phyloP scores from a whole-genome alignment of 306 rosid species.

The Ammopiptanthus mongolicus region DNA sequence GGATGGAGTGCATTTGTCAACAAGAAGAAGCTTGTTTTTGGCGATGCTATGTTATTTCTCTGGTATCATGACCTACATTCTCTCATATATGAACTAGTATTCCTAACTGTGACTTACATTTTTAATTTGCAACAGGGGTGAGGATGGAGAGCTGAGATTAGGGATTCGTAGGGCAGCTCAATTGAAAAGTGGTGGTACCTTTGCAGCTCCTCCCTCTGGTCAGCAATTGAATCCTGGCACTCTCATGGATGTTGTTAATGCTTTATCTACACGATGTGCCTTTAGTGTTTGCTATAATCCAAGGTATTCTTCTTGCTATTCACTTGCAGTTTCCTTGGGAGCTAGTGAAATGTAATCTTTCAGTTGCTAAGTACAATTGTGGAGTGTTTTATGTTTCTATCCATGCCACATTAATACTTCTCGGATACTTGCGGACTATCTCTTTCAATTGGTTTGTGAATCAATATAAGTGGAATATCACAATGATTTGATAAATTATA shows the following conservation, averaged over 20 bases:
- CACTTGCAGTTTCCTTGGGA: neutral
- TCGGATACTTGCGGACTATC: too few relatives aligned
- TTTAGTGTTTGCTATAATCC: slow-evolving; percentile 82
- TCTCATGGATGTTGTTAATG: slow-evolving; percentile 60
- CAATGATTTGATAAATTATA: neutral
- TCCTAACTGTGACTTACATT: neutral
- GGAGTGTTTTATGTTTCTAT: neutral
- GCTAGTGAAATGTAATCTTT: neutral
- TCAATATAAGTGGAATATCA: neutral
- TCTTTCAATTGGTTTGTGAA: too few relatives aligned
- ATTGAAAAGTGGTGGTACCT: slow-evolving; percentile 52
- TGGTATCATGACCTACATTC: slow-evolving; percentile 43
- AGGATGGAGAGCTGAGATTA: slow-evolving; percentile 82
- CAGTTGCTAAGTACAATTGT: neutral
- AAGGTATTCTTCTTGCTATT: slow-evolving; percentile 42
- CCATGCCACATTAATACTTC: neutral
- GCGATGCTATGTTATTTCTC: slow-evolving; percentile 95
- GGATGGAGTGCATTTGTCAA: slow-evolving; percentile 99
- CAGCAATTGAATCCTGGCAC: slow-evolving; percentile 52
- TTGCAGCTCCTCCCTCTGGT: slow-evolving; percentile 41
- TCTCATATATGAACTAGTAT: neutral
- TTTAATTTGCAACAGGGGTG: slow-evolving; percentile 52
- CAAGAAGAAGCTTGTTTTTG: slow-evolving; percentile 96
- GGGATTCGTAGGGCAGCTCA: slow-evolving; percentile 91
- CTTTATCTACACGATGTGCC: slow-evolving; percentile 51